Base-by-base conservation (phyloP, 306 rosid genomes). In the Prunus dulcis region DNA sequence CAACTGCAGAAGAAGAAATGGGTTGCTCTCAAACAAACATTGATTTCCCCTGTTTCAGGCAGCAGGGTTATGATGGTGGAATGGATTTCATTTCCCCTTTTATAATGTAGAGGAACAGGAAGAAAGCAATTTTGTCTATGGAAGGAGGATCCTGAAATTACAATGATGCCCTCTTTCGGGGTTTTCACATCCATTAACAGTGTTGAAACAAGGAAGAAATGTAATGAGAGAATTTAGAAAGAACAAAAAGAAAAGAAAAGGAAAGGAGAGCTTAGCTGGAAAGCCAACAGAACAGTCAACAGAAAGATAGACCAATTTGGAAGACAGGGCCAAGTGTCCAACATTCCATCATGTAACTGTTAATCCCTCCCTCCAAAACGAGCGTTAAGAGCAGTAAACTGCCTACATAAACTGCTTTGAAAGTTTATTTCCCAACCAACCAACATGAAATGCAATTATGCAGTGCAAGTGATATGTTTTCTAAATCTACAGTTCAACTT, bases 111-210 rank as follows among this genome's bases (percentile, higher is more conserved):
- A 57, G 51, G 77, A 73, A 66, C 64, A 27, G 30, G 49, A 71
- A 25, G 65, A 22, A 46, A 72, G 62, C 61, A 64, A 60, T 32
- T n/a, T 46, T 68, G 6, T 52, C 62, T 56, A 20, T 20, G 62
- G 62, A 20, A 13, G 23, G 74, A 13, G 23, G 74, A 76, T 64
- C 71, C 71, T 43, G 56, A 78, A 81, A 81, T 74, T 77, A 81
- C 85, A 66, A 66, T 27, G 69, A 75, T 71, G 47, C 81, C 85
- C 85, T 84, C 81, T n/a, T 53, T 53, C 61, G 55, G 62, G 78
- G 75, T 30, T 79, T 79, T 65, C 69, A 47, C 71, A 77, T 80
- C 74, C 87, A 67, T 76, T 34, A 73, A 20, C 63, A 66, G 32
- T 75, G 76, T 23, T 61, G 79, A 22, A 67, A 27, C 30, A 75